These are phyloP conservation scores for Plantago elongata DNA, from an alignment of 257 asterid species.

Conservation along the genomic window DNA sequence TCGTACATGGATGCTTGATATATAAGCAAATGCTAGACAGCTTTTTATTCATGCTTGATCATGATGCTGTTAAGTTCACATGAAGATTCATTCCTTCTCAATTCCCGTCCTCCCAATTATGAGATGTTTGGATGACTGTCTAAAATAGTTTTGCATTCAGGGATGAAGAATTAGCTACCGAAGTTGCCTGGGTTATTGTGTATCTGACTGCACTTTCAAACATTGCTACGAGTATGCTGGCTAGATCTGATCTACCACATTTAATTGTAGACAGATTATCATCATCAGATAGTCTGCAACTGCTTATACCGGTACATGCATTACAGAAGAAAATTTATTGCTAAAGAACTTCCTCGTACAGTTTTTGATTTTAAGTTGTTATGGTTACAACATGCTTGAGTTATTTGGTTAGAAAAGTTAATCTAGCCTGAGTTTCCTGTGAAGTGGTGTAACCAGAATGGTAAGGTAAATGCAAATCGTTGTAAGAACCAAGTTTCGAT, in stretches of 20 bases:
- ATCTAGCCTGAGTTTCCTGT: conserved; percentile 5
- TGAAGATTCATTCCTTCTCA: too few species aligned
- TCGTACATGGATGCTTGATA: conserved; percentile 8
- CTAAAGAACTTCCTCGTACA: conserved; percentile 19
- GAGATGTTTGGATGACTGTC: conserved; percentile 4
- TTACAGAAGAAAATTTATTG: conserved; percentile 4
- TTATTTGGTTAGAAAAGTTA: neutral
- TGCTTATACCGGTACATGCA: conserved; percentile 85
- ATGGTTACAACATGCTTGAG: conserved; percentile 5
- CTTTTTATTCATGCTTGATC: neutral
- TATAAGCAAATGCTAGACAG: conserved; percentile 4
- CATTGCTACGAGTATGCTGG: conserved; percentile 65
- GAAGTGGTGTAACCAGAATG: neutral
- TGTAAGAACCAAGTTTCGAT: conserved; percentile 3
- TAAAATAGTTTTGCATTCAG: conserved; percentile 35
- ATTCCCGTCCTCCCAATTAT: neutral
- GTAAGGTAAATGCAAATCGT: neutral
- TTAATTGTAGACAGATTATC: conserved; percentile 71
- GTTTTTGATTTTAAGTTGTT: conserved; percentile 6
- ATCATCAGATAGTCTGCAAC: conserved; percentile 66
- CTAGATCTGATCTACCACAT: conserved; percentile 60
- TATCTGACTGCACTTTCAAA: conserved; percentile 93
- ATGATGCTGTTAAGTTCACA: neutral
- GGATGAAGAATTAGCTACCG: conserved; percentile 91
- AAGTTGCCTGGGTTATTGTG: conserved; percentile 96